A percentile compares a stretch with the other conserved stretches of the same genome.
phyloP scores from a whole-genome alignment of 208 protist genomes.

The Tritrichomonas foetus region DNA sequence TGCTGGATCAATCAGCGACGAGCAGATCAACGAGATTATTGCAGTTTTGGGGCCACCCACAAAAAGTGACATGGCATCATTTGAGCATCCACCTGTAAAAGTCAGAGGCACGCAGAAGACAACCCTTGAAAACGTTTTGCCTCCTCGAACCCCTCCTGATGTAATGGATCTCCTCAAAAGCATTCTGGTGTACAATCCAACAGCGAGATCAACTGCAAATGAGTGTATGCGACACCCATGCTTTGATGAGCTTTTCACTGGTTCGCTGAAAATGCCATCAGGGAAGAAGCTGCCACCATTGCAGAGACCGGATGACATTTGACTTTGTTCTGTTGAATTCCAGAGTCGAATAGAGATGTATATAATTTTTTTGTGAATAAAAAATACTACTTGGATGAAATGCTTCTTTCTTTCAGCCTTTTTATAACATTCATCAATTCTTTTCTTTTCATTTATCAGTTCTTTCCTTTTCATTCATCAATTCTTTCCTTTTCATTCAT shows the following conservation, averaged over 20 bases:
- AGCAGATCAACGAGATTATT: background rate
- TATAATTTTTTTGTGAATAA: too few relatives aligned
- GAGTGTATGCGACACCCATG: background rate
- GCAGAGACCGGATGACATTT: too few relatives aligned
- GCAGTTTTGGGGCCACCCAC: background rate
- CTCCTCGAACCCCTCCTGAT: background rate
- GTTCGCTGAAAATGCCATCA: background rate
- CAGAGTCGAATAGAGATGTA: too few relatives aligned
- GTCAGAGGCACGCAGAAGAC: background rate
- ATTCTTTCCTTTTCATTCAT: too few relatives aligned
- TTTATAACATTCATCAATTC: too few relatives aligned
- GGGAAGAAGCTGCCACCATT: background rate
- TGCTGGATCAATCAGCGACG: background rate
- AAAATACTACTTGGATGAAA: too few relatives aligned
- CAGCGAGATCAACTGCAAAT: background rate
- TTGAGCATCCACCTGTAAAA: too few relatives aligned
- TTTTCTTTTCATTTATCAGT: too few relatives aligned
- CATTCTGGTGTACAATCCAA: constrained; percentile 6
- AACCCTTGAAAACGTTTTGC: background rate
- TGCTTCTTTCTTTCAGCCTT: too few relatives aligned
- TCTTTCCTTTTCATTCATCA: too few relatives aligned
- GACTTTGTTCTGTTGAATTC: too few relatives aligned
- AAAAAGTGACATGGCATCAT: background rate
- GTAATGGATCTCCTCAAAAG: background rate
- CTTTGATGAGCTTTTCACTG: background rate